A percentile compares a stretch with the other conserved stretches of the same genome.
phyloP scores from a whole-genome alignment of 1,284 basidiomycete species.

The Ganoderma resinaceum region DNA sequence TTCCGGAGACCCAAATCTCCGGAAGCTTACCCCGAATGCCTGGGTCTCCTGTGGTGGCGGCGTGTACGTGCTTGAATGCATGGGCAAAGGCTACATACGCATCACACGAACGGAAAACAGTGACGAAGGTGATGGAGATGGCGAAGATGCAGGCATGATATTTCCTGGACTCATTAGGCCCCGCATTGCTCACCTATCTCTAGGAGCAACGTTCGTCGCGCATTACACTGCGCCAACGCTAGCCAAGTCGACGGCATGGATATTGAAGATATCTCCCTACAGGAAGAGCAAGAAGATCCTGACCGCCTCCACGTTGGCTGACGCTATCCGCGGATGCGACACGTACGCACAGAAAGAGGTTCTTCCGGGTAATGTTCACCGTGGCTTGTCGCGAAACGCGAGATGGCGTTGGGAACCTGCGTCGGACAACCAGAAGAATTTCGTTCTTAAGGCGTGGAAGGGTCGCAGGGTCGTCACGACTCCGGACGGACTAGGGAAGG shows the following conservation, averaged over 20 bases:
- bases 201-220: constrained; percentile 48
- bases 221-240: constrained; percentile 62
- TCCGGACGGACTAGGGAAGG: constrained; percentile 17
- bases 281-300: constrained; percentile 60
- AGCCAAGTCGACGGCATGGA: constrained; percentile 51
- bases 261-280: constrained; percentile 61
- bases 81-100: constrained; percentile 78
- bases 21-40: constrained; percentile 57
- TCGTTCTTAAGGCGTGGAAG: constrained; percentile 68
- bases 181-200: not conserved
- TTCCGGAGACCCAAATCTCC: constrained; percentile 61
- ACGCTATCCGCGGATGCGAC: constrained; percentile 74
- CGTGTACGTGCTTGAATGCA: constrained; percentile 80
- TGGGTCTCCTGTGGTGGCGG: constrained; percentile 88
- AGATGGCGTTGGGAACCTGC: constrained; percentile 78
- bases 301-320: constrained; percentile 56
- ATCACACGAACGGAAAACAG: constrained; percentile 59
- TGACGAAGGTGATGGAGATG: not conserved
- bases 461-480: constrained; percentile 39
- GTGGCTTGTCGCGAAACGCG: constrained; percentile 67
- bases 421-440: constrained; percentile 64
- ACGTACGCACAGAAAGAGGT: constrained; percentile 66
- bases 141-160: not conserved
- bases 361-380: constrained; percentile 51
- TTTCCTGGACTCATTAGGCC: constrained; percentile 18